A percentile compares a stretch with the other conserved stretches of the same genome.
These are phyloP conservation scores for Entomortierella beljakovae DNA, from an alignment of 192 early-diverging fungal genomes.

Conservation along the genomic window DNA sequence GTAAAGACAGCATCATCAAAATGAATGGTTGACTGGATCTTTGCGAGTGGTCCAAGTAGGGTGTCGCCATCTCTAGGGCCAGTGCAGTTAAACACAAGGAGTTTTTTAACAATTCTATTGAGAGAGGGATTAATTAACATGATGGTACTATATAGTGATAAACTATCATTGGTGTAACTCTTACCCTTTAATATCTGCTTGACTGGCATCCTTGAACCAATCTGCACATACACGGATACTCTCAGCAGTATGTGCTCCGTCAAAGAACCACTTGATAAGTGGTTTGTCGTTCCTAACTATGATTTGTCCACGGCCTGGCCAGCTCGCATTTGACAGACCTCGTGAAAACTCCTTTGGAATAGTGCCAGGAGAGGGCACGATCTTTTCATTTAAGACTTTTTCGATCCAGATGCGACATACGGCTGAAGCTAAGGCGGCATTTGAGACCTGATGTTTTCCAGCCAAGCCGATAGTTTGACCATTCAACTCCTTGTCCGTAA, in stretches of 20 bases:
- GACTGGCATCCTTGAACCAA: constrained; percentile 61
- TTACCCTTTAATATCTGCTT: constrained; percentile 11
- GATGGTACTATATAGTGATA: no score
- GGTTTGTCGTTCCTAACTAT: constrained; percentile 61
- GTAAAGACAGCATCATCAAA: constrained; percentile 85
- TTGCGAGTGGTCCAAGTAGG: constrained; percentile 76
- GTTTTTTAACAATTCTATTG: constrained; percentile 48
- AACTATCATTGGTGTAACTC: neutral
- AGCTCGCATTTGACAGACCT: constrained; percentile 75
- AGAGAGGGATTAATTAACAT: constrained; percentile 59
- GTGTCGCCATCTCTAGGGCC: constrained; percentile 73
- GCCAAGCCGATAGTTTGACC: constrained; percentile 70
- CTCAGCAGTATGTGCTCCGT: constrained; percentile 96
- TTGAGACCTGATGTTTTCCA: constrained; percentile 87
- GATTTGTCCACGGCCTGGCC: constrained; percentile 94
- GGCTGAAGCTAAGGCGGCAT: constrained; percentile 84
- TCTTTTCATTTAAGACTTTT: constrained; percentile 40
- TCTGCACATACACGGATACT: constrained; percentile 73
- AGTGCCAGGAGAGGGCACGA: constrained; percentile 22
- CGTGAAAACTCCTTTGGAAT: constrained; percentile 64
- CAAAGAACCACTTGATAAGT: constrained; percentile 79
- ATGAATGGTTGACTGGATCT: constrained; percentile 49
- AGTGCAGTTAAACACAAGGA: constrained; percentile 92
- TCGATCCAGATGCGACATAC: constrained; percentile 79
- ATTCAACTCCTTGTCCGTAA: constrained; percentile 23